These are phyloP conservation scores for Myriosclerotinia curreyana DNA, from an alignment of 2,329 filamentous ascomycete species.

Conservation along the genomic window DNA sequence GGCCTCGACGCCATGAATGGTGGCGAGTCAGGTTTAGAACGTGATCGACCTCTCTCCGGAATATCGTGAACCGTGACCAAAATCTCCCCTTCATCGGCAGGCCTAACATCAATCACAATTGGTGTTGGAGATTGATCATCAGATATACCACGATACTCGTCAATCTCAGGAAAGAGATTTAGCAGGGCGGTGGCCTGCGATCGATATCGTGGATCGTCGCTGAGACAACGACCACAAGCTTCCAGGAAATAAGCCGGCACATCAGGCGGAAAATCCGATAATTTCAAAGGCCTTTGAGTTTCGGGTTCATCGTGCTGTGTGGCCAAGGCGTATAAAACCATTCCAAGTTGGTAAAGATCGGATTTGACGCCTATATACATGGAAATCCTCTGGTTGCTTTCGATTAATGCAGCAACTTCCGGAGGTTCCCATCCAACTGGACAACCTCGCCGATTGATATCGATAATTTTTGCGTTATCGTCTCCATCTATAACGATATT, in stretches of 20 bases:
- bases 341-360: conserved; percentile 91
- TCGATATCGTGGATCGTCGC: conserved; percentile 67
- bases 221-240: conserved; percentile 69
- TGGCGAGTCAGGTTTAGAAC: conserved; percentile 28
- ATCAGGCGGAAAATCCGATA: conserved; percentile 53
- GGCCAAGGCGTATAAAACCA: conserved; percentile 90
- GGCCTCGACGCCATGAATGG: conserved; percentile 12
- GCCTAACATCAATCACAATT: conserved; percentile 36
- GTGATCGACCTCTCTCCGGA: conserved; percentile 37
- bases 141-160: conserved; percentile 26
- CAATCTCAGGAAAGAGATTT: conserved; percentile 58
- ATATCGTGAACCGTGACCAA: conserved; percentile 24
- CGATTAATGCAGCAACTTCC: conserved; percentile 80
- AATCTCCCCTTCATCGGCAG: conserved; percentile 23
- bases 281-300: conserved; percentile 65
- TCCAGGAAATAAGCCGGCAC: conserved; percentile 82
- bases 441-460: conserved; percentile 96
- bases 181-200: conserved; percentile 72
- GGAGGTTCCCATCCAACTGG: conserved; percentile 97
- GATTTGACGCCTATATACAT: conserved; percentile 99
- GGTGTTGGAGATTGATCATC: conserved; percentile 27
- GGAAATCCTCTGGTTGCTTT: conserved; percentile 83
- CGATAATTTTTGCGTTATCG: conserved; percentile 91
- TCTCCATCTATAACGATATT: conserved; percentile 90
- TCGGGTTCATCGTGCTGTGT: conserved; percentile 89